phyloP scores from a whole-genome alignment of 2,329 filamentous ascomycete genomes.

The Helotiales sp. region DNA sequence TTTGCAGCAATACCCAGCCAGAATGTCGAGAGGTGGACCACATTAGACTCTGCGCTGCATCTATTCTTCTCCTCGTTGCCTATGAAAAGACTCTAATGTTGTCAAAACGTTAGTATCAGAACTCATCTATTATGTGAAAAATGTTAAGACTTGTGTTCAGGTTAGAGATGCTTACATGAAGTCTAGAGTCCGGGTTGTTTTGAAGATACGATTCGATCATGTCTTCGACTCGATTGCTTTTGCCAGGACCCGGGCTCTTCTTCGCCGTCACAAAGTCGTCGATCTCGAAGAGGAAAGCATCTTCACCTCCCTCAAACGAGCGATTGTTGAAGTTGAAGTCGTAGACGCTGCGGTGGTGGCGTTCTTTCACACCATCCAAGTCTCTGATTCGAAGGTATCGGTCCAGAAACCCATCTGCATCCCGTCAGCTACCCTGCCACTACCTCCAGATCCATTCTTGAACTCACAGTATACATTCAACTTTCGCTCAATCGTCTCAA shows the following conservation, averaged over 20 bases:
- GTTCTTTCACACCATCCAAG: conserved; percentile 3
- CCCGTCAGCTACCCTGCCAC: neutral
- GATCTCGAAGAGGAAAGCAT: conserved; percentile 20
- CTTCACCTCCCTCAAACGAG: conserved; percentile 20
- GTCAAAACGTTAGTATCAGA: neutral
- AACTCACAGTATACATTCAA: conserved; percentile 24
- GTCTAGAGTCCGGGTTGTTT: neutral
- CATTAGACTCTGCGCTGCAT: neutral
- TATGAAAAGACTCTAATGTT: neutral
- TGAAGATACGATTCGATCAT: conserved; percentile 2
- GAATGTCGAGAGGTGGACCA: neutral
- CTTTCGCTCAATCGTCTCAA: conserved; percentile 19
- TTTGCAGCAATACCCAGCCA: neutral
- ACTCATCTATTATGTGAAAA: too few relatives aligned
- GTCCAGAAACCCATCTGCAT: conserved; percentile 16
- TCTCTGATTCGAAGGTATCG: conserved; percentile 21
- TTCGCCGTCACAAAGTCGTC: conserved; percentile 24
- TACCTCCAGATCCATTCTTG: neutral
- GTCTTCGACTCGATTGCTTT: conserved; percentile 1
- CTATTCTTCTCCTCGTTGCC: neutral
- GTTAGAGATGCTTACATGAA: conserved; percentile 7
- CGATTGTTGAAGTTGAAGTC: conserved; percentile 20
- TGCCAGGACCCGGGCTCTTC: neutral
- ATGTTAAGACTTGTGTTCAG: too few relatives aligned
- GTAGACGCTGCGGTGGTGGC: conserved; percentile 18